These are phyloP conservation scores for Endogone sp. DNA, from an alignment of 192 early-diverging fungal genomes.

Conservation along the genomic window DNA sequence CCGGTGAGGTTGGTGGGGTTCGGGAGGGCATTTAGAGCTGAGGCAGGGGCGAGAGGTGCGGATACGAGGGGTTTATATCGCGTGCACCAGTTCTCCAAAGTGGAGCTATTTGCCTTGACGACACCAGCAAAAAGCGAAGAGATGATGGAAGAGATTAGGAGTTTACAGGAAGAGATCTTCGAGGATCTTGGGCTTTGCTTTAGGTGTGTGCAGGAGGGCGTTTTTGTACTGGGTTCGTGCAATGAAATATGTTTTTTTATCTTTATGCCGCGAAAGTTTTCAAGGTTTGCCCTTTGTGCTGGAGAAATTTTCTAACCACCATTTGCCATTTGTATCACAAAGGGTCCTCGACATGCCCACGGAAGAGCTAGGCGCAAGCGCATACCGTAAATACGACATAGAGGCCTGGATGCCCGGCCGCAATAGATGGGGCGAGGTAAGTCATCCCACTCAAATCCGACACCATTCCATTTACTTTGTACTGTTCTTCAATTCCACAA, in stretches of 20 bases:
- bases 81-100: conserved; percentile 93
- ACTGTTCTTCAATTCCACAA: conserved; percentile 14
- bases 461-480: too few relatives aligned
- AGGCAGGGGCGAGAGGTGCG: conserved; percentile 78
- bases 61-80: conserved; percentile 88
- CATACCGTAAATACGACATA: conserved; percentile 89
- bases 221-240: too few relatives aligned
- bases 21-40: conserved; percentile 86
- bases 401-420: conserved; percentile 98
- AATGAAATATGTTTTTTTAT: conserved; percentile 2
- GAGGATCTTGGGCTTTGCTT: conserved; percentile 77
- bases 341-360: conserved; percentile 90
- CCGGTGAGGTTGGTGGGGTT: conserved; percentile 77
- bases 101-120: conserved; percentile 82
- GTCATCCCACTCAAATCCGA: too few relatives aligned
- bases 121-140: conserved; percentile 56
- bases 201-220: too few relatives aligned
- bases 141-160: conserved; percentile 67
- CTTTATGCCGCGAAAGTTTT: background rate
- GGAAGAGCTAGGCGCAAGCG: conserved; percentile 86
- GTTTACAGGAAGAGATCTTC: conserved; percentile 73
- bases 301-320: background rate
- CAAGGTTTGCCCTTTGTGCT: background rate
- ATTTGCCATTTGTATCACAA: conserved; percentile 3
- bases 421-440: conserved; percentile 72